Conservation (phyloP, 331 rosid species). For the Telfairia occidentalis region DNA sequence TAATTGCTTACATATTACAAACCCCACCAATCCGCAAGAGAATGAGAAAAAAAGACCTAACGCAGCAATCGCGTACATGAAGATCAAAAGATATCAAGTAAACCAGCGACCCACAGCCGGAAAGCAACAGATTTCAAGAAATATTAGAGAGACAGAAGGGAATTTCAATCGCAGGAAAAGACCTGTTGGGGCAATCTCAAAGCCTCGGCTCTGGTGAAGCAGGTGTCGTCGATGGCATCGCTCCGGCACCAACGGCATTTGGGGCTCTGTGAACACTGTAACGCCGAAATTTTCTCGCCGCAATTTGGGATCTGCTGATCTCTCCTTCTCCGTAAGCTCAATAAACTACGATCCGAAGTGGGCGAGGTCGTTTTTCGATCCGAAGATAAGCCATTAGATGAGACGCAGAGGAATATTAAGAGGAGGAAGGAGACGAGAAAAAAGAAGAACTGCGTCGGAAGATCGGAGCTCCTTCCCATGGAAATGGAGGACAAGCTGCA, state of each 20-base stretch:
- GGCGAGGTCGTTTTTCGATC: conserved; percentile 15
- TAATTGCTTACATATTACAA: background rate
- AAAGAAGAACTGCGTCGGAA: background rate
- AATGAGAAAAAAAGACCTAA: background rate
- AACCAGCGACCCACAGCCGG: background rate
- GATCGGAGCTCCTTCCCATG: background rate
- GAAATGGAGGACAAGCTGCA: background rate
- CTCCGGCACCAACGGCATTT: conserved; percentile 86
- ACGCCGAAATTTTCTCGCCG: conserved; percentile 27
- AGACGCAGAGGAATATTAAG: conserved; percentile 9
- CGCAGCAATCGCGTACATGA: background rate
- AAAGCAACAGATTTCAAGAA: background rate
- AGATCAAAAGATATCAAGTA: background rate
- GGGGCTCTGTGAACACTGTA: conserved; percentile 48
- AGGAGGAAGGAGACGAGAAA: conserved; percentile 17
- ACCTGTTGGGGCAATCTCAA: conserved; percentile 65
- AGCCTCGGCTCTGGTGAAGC: conserved; percentile 66
- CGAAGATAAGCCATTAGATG: conserved; percentile 20
- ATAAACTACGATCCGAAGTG: conserved; percentile 19
- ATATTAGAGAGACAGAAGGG: background rate
- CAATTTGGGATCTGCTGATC: conserved; percentile 35
- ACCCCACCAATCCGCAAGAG: background rate
- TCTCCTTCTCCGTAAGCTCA: conserved; percentile 13
- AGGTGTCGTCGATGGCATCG: conserved; percentile 56
- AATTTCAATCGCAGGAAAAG: conserved; percentile 49